Percentiles rank a stretch among this genome's conserved stretches.
Conservation (phyloP, 805 yeast species). For the Candida yuanshanica region DNA sequence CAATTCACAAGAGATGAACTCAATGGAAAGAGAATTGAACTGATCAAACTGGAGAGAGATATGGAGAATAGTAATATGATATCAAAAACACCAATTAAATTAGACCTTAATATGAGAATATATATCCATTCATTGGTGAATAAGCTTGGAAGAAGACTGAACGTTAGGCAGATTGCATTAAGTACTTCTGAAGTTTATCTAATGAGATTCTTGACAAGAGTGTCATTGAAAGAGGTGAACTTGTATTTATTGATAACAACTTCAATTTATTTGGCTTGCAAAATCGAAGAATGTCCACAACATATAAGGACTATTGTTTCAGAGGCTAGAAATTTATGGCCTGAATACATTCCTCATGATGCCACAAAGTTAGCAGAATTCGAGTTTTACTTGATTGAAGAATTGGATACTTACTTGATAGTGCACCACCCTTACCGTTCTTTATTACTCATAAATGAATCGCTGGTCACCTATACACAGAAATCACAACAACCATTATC, state of each 20-base stretch:
- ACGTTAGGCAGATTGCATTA: constrained; percentile 74
- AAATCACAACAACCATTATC: neutral
- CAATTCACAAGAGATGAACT: constrained; percentile 65
- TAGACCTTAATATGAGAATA: constrained; percentile 58
- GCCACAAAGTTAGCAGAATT: constrained; percentile 89
- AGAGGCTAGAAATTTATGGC: constrained; percentile 91
- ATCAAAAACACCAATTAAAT: constrained; percentile 35
- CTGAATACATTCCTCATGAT: constrained; percentile 89
- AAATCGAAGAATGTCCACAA: constrained; percentile 93
- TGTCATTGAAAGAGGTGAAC: constrained; percentile 75
- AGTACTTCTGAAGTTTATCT: constrained; percentile 87
- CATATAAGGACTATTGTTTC: constrained; percentile 78
- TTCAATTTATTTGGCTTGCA: constrained; percentile 83
- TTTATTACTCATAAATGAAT: constrained; percentile 43
- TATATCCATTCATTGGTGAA: constrained; percentile 72
- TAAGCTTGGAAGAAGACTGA: constrained; percentile 72
- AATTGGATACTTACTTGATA: constrained; percentile 65
- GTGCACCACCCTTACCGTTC: constrained; percentile 73
- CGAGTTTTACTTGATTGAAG: constrained; percentile 90
- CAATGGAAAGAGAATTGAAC: constrained; percentile 34
- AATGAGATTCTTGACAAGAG: constrained; percentile 68
- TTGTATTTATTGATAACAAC: constrained; percentile 77
- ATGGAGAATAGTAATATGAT: constrained; percentile 35
- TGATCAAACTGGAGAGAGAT: constrained; percentile 32
- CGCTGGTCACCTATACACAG: constrained; percentile 21